A percentile compares a stretch with the other conserved stretches of the same genome.
These are phyloP conservation scores for Ophiostoma sp. DNA, from an alignment of 2,329 filamentous ascomycete species.

Conservation along the genomic window DNA sequence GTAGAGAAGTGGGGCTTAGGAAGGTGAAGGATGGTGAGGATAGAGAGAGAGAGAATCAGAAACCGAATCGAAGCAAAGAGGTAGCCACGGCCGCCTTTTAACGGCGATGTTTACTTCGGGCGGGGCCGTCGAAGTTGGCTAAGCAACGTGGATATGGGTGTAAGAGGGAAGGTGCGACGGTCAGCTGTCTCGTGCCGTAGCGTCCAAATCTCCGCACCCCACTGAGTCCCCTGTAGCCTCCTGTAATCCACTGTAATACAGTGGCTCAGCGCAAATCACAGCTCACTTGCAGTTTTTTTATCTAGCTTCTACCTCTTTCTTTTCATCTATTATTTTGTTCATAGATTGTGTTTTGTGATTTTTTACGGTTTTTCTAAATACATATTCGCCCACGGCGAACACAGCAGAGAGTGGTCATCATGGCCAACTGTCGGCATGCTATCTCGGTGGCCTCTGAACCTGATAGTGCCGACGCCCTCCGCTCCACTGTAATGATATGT, in stretches of 20 bases:
- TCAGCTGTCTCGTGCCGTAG: slow-evolving; percentile 9
- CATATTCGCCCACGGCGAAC: not conserved
- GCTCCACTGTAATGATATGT: slow-evolving; percentile 22
- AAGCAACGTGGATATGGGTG: slow-evolving; percentile 20
- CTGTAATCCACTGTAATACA: slow-evolving; percentile 12
- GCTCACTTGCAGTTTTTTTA: not conserved
- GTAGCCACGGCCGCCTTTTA: slow-evolving; percentile 25
- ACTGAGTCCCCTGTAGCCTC: slow-evolving; percentile 1
- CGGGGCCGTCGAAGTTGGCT: slow-evolving; percentile 15
- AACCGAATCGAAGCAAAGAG: slow-evolving; percentile 6
- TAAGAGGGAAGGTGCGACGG: slow-evolving; percentile 1
- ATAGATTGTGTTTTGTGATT: not conserved
- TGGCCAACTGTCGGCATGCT: not conserved
- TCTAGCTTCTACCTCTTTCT: not conserved
- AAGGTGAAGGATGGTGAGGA: slow-evolving; percentile 24
- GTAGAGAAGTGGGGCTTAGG: not conserved
- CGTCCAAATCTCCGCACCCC: slow-evolving; percentile 5
- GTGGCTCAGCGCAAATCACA: not conserved
- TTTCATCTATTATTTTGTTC: not conserved
- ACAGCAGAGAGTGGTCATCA: not conserved
- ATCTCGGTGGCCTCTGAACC: not conserved
- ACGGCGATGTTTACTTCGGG: slow-evolving; percentile 27
- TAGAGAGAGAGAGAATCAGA: slow-evolving; percentile 16
- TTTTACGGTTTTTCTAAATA: not conserved
- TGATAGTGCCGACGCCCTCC: not conserved